Evolutionary conservation across 345 rosid genomes (phyloP).

Genomic region (Rhodomyrtus tomentosa): DNA sequence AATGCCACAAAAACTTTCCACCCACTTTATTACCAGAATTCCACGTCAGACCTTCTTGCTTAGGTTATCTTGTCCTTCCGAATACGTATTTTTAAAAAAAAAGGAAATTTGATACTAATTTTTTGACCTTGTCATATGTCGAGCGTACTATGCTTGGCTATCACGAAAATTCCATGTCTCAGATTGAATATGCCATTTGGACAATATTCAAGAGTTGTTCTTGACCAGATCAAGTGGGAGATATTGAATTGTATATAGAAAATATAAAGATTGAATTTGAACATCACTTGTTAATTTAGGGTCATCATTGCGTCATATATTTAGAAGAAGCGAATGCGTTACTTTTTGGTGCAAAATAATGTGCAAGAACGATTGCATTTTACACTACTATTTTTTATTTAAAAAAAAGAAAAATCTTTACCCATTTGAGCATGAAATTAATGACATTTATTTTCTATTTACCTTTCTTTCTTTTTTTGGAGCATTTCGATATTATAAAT

Average conservation of each 20-base stretch:
- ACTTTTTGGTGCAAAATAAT: neutral
- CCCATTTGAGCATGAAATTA: neutral
- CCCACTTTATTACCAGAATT: neutral
- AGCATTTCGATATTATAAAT: neutral
- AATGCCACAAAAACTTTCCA: neutral
- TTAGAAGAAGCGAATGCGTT: neutral
- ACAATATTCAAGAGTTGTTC: neutral
- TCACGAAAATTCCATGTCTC: neutral
- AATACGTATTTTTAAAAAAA: neutral
- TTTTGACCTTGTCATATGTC: neutral
- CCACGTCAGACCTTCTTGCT: neutral
- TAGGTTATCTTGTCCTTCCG: neutral
- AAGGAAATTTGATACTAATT: neutral
- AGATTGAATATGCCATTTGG: neutral
- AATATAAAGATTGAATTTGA: neutral
- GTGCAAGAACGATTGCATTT: rapidly evolving
- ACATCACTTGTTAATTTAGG: neutral
- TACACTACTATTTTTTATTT: rapidly evolving
- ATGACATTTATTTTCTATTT: neutral
- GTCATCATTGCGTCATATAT: neutral
- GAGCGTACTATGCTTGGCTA: neutral
- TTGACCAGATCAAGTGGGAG: neutral
- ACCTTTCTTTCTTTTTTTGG: neutral
- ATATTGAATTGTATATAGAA: neutral
- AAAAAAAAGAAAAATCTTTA: no score